These are phyloP conservation scores for Solanum hybrid DNA, from an alignment of 305 asterid genomes.

Conservation along the genomic window DNA sequence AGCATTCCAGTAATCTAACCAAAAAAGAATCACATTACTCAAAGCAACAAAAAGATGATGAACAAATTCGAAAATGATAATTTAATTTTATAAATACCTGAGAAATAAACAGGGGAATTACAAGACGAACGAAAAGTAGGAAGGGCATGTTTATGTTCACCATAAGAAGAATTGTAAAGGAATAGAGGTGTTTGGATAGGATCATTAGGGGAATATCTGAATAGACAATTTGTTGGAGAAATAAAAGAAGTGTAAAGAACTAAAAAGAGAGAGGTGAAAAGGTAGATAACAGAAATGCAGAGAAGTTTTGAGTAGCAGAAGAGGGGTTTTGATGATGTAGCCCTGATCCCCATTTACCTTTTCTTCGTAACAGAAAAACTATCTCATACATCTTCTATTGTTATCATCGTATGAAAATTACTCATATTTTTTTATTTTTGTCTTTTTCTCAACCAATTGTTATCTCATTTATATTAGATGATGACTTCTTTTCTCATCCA, in stretches of 20 bases:
- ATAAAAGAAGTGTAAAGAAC: slow-evolving; percentile 42
- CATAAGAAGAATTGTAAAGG: slow-evolving; percentile 67
- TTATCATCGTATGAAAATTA: background rate
- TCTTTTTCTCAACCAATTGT: background rate
- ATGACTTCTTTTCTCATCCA: background rate
- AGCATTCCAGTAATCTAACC: slow-evolving; percentile 45
- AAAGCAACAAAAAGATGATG: background rate
- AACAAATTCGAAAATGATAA: background rate
- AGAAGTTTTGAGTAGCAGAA: slow-evolving; percentile 62
- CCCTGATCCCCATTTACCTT: slow-evolving; percentile 1
- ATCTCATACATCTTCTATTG: background rate
- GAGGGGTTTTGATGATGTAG: slow-evolving; percentile 36
- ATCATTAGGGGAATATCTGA: slow-evolving; percentile 63
- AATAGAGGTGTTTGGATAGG: slow-evolving; percentile 59
- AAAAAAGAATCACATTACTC: slow-evolving; percentile 1
- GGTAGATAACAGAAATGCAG: slow-evolving; percentile 60
- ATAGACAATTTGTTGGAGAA: slow-evolving; percentile 44
- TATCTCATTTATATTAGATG: background rate
- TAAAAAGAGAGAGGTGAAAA: slow-evolving; percentile 41
- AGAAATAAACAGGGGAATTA: slow-evolving; percentile 56
- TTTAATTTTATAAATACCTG: slow-evolving; percentile 5
- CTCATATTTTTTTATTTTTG: background rate
- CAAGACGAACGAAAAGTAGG: slow-evolving; percentile 77
- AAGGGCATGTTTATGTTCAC: slow-evolving; percentile 66
- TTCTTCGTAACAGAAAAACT: background rate